Base-by-base conservation (phyloP, 345 rosid genomes). In the Stellera chamaejasme region DNA sequence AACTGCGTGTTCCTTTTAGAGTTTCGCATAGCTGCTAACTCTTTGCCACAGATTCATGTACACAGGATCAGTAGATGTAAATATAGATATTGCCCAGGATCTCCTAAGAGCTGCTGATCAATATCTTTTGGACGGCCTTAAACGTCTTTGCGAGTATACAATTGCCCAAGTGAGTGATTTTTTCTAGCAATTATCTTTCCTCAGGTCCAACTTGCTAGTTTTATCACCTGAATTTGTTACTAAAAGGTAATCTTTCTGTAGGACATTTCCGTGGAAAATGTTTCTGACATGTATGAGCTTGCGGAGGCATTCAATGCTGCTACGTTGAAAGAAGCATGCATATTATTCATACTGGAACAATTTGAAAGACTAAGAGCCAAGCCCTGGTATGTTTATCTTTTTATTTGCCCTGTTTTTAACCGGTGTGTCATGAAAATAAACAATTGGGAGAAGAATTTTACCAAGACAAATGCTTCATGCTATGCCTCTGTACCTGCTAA, bases 91-190 rank as follows among this genome's bases (percentile, higher is more conserved):
- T 63, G 96, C 90, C 44, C 83, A 79, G 52, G 88, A 84, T 45
- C 81, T 88, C 50, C 92, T 88, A 15, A 73, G 66, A 67, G 96
- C 92, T 45, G 92, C 96, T 41, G 96, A 88, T 63, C 96, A 88
- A 36, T 88, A 88, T 77, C 85, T 84, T 64, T 60, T 88, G 48
- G 74, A 75, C 12, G 87, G 85, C 9, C 90, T 88, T 48, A 88
- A 84, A 63, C 80, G 81, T n/a, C 80, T 69, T 25, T 80, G 96
- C 36, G 93, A 88, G 63, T 79, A 65, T 55, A 56, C 81, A 58
- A 82, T 88, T 55, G 78, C 96, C 14, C 73, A 80, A 89, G 96
- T 87, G 54, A 54, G 69, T 51, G 23, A 19, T 14, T 43, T 46
- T 43, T 11, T 6, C 13, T 36, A 10, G 27, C 26, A 59, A 3